Percentiles rank a stretch among this genome's conserved stretches.
Conservation (phyloP, 768 basidiomycete species). For the Kwoniella sp. region DNA sequence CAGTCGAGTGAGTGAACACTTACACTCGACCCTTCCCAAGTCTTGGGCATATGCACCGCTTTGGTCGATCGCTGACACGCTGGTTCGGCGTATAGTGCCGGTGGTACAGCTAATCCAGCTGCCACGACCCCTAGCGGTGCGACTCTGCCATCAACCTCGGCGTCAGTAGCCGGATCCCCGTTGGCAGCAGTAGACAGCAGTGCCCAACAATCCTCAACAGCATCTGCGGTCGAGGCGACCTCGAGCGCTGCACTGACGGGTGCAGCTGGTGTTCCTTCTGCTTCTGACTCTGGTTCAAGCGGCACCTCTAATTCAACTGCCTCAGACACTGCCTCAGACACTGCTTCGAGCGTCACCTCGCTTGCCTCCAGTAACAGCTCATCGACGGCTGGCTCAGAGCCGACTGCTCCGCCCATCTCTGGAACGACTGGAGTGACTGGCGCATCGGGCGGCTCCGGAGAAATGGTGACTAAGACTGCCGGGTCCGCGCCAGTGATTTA, state of each 20-base stretch:
- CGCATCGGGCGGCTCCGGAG: not conserved
- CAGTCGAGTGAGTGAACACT: constrained; percentile 11
- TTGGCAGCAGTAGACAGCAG: not conserved
- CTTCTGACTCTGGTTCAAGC: not conserved
- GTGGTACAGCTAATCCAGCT: not conserved
- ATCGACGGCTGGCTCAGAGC: not conserved
- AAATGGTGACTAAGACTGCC: not conserved
- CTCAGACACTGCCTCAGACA: too few species aligned
- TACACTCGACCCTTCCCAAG: too few species aligned
- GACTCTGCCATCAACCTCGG: too few species aligned
- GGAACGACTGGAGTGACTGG: not conserved
- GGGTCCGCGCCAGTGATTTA: not conserved
- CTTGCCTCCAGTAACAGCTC: not conserved
- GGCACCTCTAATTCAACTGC: not conserved
- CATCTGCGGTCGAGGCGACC: too few species aligned
- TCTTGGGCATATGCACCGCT: too few species aligned
- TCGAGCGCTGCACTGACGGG: too few species aligned
- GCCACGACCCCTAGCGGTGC: not conserved
- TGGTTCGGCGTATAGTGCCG: too few species aligned
- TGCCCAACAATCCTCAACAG: too few species aligned
- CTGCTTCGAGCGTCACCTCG: not conserved
- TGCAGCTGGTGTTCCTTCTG: too few species aligned
- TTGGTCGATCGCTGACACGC: too few species aligned
- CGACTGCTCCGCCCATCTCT: not conserved
- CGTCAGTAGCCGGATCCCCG: too few species aligned